A percentile compares a stretch with the other conserved stretches of the same genome.
These are phyloP conservation scores for Volvox carteri DNA, from an alignment of 163 green algal genomes.

Conservation along the genomic window DNA sequence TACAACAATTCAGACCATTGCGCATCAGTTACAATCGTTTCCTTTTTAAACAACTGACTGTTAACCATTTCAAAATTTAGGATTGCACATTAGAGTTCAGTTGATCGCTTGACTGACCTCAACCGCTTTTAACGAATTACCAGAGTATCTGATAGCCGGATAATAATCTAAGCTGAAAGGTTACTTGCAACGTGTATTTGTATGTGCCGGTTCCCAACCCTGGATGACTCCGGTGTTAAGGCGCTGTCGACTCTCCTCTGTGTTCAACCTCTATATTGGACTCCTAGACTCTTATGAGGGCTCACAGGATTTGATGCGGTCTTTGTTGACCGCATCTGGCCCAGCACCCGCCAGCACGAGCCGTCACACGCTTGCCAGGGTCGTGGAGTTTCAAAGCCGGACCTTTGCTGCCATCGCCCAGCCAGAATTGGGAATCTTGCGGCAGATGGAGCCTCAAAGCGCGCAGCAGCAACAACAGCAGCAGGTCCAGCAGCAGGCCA, in stretches of 20 bases:
- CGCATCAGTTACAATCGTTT: too few relatives aligned
- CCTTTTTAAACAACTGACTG: too few relatives aligned
- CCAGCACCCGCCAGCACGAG: background rate
- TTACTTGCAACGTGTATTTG: too few relatives aligned
- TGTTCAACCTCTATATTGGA: background rate
- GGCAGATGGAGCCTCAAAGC: too few relatives aligned
- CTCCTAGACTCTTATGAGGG: background rate
- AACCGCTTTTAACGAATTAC: too few relatives aligned
- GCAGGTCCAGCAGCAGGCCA: background rate
- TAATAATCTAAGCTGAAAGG: too few relatives aligned
- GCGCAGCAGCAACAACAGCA: conserved; percentile 4
- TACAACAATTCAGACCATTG: too few relatives aligned
- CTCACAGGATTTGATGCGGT: background rate
- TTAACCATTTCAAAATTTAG: too few relatives aligned
- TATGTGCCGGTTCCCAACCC: too few relatives aligned
- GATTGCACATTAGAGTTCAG: too few relatives aligned
- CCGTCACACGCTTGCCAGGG: background rate
- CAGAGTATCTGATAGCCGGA: too few relatives aligned
- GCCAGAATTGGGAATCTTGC: background rate
- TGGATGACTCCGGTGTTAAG: background rate
- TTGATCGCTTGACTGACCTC: too few relatives aligned
- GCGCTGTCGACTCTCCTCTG: background rate
- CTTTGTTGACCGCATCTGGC: background rate
- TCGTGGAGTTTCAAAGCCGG: background rate
- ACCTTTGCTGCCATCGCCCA: conserved; percentile 13